phyloP scores from a whole-genome alignment of 169 alveolate species.

The Eimeria falciformis region DNA sequence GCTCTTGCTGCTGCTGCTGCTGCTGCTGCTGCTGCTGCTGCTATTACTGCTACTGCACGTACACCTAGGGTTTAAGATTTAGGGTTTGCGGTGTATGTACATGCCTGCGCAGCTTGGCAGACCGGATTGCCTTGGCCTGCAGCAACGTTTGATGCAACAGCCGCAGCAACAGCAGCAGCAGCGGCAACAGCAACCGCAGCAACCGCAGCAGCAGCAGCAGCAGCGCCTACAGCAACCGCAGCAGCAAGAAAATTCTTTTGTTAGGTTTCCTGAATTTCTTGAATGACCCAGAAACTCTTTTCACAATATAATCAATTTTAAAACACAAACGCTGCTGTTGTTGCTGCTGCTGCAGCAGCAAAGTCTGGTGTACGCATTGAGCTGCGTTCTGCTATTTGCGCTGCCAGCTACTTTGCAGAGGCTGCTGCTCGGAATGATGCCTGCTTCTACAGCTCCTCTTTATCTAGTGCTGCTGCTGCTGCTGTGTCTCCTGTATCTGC shows the following conservation, averaged over 20 bases:
- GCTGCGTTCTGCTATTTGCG: no score
- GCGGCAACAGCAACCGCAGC: constrained; percentile 6
- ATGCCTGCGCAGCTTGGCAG: background rate
- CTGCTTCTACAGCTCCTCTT: background rate
- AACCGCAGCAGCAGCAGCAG: background rate
- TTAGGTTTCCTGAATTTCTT: no score
- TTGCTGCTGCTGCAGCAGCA: constrained; percentile 2
- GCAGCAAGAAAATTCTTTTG: no score
- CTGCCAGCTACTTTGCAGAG: no score
- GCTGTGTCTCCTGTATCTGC: background rate
- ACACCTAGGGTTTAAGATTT: constrained; percentile 4
- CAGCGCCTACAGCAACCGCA: background rate
- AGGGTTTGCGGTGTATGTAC: background rate
- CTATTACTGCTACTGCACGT: background rate
- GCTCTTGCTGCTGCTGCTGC: constrained; percentile 34
- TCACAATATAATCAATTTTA: no score
- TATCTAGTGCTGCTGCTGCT: constrained; percentile 15
- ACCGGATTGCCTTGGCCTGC: constrained; percentile 24
- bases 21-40: constrained; percentile 18
- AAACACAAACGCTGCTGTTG: background rate
- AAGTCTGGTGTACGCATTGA: no score
- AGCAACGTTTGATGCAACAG: background rate
- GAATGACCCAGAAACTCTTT: no score
- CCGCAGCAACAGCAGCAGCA: constrained; percentile 8
- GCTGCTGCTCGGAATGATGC: background rate